phyloP scores from a whole-genome alignment of 176 grass and related monocot species.

The Triticum timopheevii region DNA sequence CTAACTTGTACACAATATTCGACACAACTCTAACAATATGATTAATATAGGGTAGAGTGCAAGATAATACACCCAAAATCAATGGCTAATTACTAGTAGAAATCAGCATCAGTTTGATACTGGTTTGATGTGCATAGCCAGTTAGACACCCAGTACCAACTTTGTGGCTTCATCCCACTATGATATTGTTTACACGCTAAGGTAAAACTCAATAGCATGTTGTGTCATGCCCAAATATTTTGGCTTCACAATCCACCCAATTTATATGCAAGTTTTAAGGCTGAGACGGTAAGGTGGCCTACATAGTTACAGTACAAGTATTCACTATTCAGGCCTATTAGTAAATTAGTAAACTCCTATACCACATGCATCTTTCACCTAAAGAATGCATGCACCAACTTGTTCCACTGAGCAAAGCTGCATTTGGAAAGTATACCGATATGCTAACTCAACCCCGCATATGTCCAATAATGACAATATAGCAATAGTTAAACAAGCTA shows the following conservation, averaged over 20 bases:
- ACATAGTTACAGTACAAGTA: neutral
- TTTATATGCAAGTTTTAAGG: neutral
- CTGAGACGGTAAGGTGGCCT: neutral
- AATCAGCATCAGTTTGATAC: neutral
- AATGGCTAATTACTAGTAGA: neutral
- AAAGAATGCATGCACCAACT: neutral
- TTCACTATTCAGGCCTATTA: neutral
- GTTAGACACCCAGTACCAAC: neutral
- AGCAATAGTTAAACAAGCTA: neutral
- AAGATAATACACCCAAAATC: neutral
- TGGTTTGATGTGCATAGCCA: neutral
- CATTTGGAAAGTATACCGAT: neutral
- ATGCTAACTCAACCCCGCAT: neutral
- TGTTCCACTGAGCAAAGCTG: neutral
- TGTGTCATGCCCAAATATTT: neutral
- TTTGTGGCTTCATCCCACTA: constrained; percentile 11
- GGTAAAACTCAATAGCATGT: neutral
- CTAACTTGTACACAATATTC: no score
- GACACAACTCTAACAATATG: no score
- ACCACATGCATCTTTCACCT: neutral
- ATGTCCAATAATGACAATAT: neutral
- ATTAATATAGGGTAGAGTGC: neutral
- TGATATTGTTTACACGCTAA: neutral
- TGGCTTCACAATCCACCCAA: neutral
- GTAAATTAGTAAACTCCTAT: neutral